Evolutionary conservation across 2,329 filamentous ascomycete genomes (phyloP).

Genomic region (Beauveria asiatica): DNA sequence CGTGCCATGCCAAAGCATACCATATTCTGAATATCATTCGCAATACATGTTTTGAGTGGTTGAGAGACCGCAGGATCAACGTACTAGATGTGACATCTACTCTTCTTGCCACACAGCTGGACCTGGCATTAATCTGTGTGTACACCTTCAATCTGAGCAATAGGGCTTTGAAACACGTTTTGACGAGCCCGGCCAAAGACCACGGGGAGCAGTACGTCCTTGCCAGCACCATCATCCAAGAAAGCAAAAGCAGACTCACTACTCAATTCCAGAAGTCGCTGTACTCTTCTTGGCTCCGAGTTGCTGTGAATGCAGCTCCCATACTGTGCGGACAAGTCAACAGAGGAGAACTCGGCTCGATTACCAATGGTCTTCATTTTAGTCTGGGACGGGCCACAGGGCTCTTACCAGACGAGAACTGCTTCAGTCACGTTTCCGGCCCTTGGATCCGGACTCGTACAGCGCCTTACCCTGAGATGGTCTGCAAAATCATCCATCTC

Average conservation of each 20-base stretch:
- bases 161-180: not conserved
- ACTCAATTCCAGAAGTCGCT: not conserved
- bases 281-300: not conserved
- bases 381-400: not conserved
- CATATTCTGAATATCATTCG: not conserved
- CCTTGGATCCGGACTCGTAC: not conserved
- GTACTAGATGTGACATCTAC: not conserved
- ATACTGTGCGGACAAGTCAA: not conserved
- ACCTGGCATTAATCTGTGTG: not conserved
- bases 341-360: rapidly evolving
- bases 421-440: not conserved
- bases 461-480: rapidly evolving
- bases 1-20: rapidly evolving
- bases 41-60: not conserved
- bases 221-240: not conserved
- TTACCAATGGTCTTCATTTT: rapidly evolving
- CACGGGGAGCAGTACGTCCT: not conserved
- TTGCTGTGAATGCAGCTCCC: not conserved
- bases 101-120: not conserved
- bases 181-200: rapidly evolving
- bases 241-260: not conserved
- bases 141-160: not conserved
- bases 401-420: rapidly evolving
- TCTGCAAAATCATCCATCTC: conserved; percentile 9
- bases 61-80: not conserved